Evolutionary conservation across 2,329 filamentous ascomycete species (phyloP), one percentile per base, ranked within the genome.

Genomic region (Phialocephala subalpina): DNA sequence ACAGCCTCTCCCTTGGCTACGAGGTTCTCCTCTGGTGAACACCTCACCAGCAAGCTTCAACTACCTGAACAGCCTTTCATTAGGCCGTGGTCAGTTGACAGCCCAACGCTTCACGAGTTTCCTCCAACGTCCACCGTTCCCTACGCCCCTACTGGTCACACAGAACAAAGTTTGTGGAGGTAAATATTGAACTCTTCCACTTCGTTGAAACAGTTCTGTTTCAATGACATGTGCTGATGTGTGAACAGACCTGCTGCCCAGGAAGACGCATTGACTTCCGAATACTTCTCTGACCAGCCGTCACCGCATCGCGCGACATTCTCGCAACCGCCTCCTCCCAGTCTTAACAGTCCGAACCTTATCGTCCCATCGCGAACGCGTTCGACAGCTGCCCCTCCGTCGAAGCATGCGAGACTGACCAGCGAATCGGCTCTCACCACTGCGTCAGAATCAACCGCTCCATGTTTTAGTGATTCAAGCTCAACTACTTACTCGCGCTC

Each of bases 51-150:
- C 42, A 78, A 73, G 58, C 76, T 79, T 60, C 80, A 82, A 66
- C 78, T 84, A 25, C 79, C 81, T 49, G 80, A 80, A 67, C 83
- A 85, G n/a, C 78, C 86, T 58, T 87, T 86, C 73, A 81, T 81
- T n/a, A 81, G 86, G 67, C 82, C 84, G 36, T 84, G 78, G 71
- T 84, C 86, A 16, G 76, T 87, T 62, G 86, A 89, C 76, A 89
- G 86, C 74, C 87, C 86, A 67, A 88, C 86, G 36, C 78, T 89
- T 58, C 89, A 89, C 82, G 85, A 87, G 73, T 87, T 86, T 72
- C 83, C 83, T 60, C 67, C 70, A 4, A 69, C 68, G 18, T 63
- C 59, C 68, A 69, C 25, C 53, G 49, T 63, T 29, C 69, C 68
- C 20, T 65, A 60, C 52, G 20, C 58, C n/a, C 64, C 62, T 35